Evolutionary conservation across 352 stramenopile species (phyloP).

Genomic region (Phytophthora tentaculata): DNA sequence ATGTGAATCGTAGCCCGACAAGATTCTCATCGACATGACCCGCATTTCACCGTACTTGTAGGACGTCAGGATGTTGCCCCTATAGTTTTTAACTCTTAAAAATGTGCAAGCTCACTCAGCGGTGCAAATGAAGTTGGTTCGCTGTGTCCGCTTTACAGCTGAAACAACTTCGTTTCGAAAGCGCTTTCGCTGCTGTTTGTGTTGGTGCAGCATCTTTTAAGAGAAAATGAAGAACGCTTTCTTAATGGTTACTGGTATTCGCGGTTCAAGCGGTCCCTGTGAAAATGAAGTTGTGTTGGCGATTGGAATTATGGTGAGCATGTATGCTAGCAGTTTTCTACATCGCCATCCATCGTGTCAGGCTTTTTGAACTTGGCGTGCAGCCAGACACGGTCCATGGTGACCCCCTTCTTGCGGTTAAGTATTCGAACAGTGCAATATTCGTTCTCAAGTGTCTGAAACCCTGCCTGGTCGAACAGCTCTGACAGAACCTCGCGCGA

Average conservation of each 20-base stretch:
- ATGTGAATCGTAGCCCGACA: constrained; percentile 26
- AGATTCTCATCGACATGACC: constrained; percentile 5
- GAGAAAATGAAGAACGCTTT: too few species aligned
- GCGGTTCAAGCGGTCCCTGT: too few species aligned
- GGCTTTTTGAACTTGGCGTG: constrained; percentile 76
- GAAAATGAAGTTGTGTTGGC: too few species aligned
- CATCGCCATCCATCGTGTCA: neutral
- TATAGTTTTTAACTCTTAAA: too few species aligned
- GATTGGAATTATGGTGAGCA: too few species aligned
- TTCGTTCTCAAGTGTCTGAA: constrained; percentile 64
- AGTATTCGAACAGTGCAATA: constrained; percentile 79
- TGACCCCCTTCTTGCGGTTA: constrained; percentile 74
- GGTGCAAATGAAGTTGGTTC: neutral
- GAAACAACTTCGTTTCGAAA: neutral
- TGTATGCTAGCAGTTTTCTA: too few species aligned
- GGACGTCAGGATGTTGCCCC: too few species aligned
- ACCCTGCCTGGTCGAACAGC: constrained; percentile 56
- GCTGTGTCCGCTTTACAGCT: neutral
- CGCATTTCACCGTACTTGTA: neutral
- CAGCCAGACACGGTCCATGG: constrained; percentile 85
- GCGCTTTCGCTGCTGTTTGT: neutral
- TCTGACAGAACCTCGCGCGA: constrained; percentile 57
- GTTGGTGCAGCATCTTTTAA: too few species aligned
- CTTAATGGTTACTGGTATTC: too few species aligned
- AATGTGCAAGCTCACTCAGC: too few species aligned